A percentile compares a stretch with the other conserved stretches of the same genome.
phyloP scores from a whole-genome alignment of 2,329 filamentous ascomycete species.

The Apiospora saccharicola region DNA sequence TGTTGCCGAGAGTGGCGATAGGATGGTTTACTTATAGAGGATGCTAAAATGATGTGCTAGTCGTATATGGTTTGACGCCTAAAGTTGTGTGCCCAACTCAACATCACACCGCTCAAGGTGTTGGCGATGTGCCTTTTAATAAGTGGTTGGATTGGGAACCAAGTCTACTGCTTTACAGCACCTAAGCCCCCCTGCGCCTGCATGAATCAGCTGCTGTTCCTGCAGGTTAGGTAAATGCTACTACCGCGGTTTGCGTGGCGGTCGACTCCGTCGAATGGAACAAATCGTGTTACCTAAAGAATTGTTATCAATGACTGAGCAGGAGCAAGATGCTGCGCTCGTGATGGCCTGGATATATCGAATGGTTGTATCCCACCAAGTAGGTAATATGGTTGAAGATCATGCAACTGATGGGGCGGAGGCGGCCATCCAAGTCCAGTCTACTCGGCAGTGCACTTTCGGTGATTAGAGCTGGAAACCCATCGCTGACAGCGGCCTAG shows the following conservation, averaged over 20 bases:
- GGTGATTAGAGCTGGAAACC: neutral
- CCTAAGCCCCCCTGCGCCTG: slow-evolving; percentile 7
- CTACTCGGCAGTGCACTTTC: neutral
- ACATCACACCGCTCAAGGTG: slow-evolving; percentile 19
- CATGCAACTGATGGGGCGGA: neutral
- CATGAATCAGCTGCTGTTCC: slow-evolving; percentile 23
- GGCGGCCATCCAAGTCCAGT: neutral
- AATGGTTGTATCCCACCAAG: neutral
- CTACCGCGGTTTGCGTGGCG: neutral
- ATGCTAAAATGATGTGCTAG: neutral
- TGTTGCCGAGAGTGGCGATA: neutral
- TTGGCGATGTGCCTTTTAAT: slow-evolving; percentile 8
- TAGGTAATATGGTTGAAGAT: neutral
- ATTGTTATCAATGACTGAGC: neutral
- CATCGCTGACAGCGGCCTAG: slow-evolving; percentile 13
- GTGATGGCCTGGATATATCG: neutral
- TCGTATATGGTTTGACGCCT: slow-evolving; percentile 8
- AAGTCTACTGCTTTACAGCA: neutral
- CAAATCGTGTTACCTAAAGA: neutral
- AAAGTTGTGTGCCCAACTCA: slow-evolving; percentile 18
- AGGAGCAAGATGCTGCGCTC: neutral
- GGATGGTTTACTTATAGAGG: neutral
- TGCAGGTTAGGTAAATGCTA: slow-evolving; percentile 17
- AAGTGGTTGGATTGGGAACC: slow-evolving; percentile 6
- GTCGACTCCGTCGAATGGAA: slow-evolving; percentile 12